Conservation (phyloP, 2,329 filamentous ascomycete species). For the Neofusicoccum ribis region DNA sequence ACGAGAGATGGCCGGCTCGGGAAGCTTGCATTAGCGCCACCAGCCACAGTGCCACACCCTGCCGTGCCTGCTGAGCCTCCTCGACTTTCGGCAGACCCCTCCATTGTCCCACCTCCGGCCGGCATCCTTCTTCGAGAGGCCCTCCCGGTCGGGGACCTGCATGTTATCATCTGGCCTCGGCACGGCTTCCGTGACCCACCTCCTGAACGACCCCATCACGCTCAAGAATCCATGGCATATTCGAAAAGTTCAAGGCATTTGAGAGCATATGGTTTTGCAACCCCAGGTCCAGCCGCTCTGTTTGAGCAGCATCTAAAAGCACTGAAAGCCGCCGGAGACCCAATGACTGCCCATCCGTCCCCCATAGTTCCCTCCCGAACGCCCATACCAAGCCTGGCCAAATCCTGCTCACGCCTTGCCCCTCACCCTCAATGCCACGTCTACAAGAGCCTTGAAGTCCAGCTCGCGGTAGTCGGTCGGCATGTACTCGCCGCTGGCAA, state of each 20-base stretch:
- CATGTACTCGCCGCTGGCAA: constrained; percentile 78
- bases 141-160: neutral
- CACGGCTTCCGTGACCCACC: no score
- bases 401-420: constrained; percentile 25
- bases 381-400: neutral
- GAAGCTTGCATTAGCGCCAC: constrained; percentile 16
- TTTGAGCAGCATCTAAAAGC: no score
- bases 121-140: neutral
- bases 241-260: no score
- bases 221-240: no score
- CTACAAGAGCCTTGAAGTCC: constrained; percentile 44
- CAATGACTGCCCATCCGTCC: neutral
- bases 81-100: no score
- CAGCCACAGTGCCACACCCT: constrained; percentile 17
- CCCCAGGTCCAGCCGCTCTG: no score
- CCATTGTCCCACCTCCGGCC: no score
- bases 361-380: neutral
- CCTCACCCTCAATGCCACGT: constrained; percentile 34
- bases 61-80: neutral
- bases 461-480: constrained; percentile 44
- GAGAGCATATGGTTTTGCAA: no score
- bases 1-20: constrained; percentile 15
- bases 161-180: no score
- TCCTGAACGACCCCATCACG: no score
- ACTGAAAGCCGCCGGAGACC: no score